phyloP scores from a whole-genome alignment of 495 filamentous ascomycete species.

The Aspergillus bridgeri region DNA sequence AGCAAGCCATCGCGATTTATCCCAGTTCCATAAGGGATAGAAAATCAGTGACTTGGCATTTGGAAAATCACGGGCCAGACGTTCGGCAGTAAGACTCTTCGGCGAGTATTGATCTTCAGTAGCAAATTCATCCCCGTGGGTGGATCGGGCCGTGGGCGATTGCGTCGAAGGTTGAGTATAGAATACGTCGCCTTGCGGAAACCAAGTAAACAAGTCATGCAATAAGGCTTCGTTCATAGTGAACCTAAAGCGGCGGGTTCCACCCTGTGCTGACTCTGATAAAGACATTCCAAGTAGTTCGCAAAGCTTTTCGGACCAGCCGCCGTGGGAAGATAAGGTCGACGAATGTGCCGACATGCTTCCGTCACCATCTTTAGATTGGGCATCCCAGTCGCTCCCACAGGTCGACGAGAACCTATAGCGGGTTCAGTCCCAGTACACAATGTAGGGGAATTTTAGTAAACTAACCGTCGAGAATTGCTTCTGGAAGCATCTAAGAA shows the following conservation, averaged over 20 bases:
- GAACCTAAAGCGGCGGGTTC: background rate
- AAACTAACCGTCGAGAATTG: conserved; percentile 20
- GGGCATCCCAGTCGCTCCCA: conserved; percentile 11
- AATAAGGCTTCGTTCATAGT: conserved; percentile 21
- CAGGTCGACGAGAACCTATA: conserved; percentile 13
- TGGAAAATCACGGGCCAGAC: conserved; percentile 33
- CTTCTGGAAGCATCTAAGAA: conserved; percentile 29
- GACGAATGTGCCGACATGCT: conserved; percentile 5
- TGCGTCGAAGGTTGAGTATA: conserved; percentile 6
- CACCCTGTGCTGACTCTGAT: background rate
- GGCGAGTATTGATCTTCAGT: background rate
- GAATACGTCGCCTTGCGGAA: conserved; percentile 31
- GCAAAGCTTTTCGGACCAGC: conserved; percentile 14
- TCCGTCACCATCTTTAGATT: background rate
- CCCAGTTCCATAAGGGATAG: conserved; percentile 60
- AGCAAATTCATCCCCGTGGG: background rate
- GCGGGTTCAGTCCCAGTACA: background rate
- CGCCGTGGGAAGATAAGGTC: conserved; percentile 4
- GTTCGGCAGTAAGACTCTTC: conserved; percentile 5
- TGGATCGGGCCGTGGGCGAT: background rate
- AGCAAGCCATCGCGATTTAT: conserved; percentile 60
- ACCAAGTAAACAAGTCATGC: conserved; percentile 24
- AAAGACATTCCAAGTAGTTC: conserved; percentile 11
- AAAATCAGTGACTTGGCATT: conserved; percentile 54
- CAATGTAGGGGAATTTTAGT: background rate